Evolutionary conservation across 768 basidiomycete genomes (phyloP), one percentile per base, ranked within the genome.

Genomic region (Mycena latifolia): DNA sequence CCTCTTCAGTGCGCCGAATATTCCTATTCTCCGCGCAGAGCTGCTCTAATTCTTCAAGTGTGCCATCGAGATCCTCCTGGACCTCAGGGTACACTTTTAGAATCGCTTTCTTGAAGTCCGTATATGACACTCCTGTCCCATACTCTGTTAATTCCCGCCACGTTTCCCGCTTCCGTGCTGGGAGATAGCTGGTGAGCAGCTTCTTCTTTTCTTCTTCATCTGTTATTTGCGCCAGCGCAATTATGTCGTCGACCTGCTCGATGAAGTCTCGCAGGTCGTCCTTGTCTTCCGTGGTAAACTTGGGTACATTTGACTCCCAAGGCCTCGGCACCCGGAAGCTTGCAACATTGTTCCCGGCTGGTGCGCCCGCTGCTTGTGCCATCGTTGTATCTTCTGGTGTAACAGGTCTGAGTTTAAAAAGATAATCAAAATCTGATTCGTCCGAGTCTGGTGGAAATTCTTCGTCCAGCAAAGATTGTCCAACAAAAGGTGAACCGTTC

Each of bases 281-380:
- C 10, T 52, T 46, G 37, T 66, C 65, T 8, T 66, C 65, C 27
- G 65, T 56, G 5, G 53, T 61, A 22, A 66, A 66, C 54, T 61
- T 61, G 17, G 65, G 65, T 3, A 48, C 58, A 33, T 59, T 66
- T 6, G 57, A 35, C 17, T 66, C 65, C 65, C 65, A 66, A 15
- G 65, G 47, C 28, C 60, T 45, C n/a, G 65, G 65, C 2, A 66
- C 55, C 29, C 37, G 48, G 50, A 66, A 66, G 14, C 56, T 47
- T 28, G 64, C 64, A 10, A 58, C 57, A 20, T 41, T 37, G 31
- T 27, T 28, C 3, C 41, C 41, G 5, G 41, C 41, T 20, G 41
- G 41, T n/a, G 20, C 41, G 20, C 6, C 20, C 10, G 41, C 41
- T 43, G 20, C 41, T 4, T 8, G 6, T 43, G 41, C 41, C 41